Conservation (phyloP, 768 basidiomycete genomes). For the Panaeolus cyanescens region DNA sequence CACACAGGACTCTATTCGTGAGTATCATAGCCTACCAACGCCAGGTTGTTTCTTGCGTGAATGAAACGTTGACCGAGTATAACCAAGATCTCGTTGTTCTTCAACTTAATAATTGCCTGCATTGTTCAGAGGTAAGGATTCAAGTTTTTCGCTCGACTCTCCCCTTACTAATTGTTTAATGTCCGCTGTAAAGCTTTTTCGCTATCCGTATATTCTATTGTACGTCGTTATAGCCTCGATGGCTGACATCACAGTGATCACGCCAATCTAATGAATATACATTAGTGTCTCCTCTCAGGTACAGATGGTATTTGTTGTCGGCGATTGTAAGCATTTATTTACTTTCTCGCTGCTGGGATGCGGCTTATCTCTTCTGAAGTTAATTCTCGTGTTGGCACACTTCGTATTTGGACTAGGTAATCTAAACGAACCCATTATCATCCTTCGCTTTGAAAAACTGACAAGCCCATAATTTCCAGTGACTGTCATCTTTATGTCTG, state of each 20-base stretch:
- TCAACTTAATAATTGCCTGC: slow-evolving; percentile 32
- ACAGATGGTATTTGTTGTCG: slow-evolving; percentile 31
- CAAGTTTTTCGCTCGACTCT: too few relatives aligned
- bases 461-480: slow-evolving; percentile 17
- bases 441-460: neutral
- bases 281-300: slow-evolving; percentile 30
- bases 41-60: neutral
- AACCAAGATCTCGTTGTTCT: slow-evolving; percentile 24
- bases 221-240: slow-evolving; percentile 14
- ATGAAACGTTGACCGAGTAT: neutral
- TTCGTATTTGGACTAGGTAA: slow-evolving; percentile 40
- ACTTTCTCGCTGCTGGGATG: neutral
- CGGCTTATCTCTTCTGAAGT: slow-evolving; percentile 16
- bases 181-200: slow-evolving; percentile 28
- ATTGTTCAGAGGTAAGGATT: slow-evolving; percentile 33
- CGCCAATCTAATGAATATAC: neutral
- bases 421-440: slow-evolving; percentile 3
- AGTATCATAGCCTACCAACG: slow-evolving; percentile 8
- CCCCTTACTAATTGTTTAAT: neutral
- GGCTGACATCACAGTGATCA: neutral
- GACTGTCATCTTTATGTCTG: slow-evolving; percentile 32
- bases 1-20: slow-evolving; percentile 42
- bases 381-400: slow-evolving; percentile 25
- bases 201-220: slow-evolving; percentile 30
- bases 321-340: slow-evolving; percentile 26